Conservation (phyloP, 257 asterid genomes). For the Fraxinus anomala region DNA sequence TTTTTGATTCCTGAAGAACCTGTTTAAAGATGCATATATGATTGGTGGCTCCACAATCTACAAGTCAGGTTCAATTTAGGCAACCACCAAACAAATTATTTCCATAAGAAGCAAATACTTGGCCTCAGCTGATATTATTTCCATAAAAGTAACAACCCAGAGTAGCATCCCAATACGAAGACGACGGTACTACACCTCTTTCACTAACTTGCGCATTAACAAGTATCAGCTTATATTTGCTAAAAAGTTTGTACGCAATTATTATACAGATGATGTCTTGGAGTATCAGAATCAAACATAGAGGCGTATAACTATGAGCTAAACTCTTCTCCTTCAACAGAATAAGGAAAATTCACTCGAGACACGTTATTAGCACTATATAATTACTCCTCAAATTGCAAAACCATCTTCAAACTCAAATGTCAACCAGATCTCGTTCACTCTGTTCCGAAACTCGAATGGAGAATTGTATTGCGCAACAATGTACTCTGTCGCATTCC, state of each 20-base stretch:
- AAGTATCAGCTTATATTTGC: neutral
- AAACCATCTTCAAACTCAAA: slow-evolving; percentile 38
- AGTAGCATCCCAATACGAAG: no score
- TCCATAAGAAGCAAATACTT: no score
- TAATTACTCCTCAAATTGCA: slow-evolving; percentile 3
- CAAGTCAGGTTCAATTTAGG: no score
- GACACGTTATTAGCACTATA: neutral
- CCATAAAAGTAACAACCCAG: no score
- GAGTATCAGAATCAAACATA: neutral
- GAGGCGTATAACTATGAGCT: neutral
- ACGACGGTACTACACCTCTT: no score
- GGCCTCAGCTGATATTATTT: no score
- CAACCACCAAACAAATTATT: no score
- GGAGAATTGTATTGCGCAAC: slow-evolving; percentile 88
- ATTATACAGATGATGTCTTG: neutral
- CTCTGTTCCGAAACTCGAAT: slow-evolving; percentile 65
- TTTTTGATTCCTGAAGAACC: no score
- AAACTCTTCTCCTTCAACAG: neutral
- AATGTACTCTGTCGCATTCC: slow-evolving; percentile 43
- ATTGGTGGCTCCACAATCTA: no score
- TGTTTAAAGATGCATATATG: no score
- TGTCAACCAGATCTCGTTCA: slow-evolving; percentile 81
- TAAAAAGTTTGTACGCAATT: neutral
- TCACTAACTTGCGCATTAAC: no score
- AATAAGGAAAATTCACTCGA: neutral